These are phyloP conservation scores for Penicillium arizonense DNA, from an alignment of 495 filamentous ascomycete genomes.

Conservation along the genomic window DNA sequence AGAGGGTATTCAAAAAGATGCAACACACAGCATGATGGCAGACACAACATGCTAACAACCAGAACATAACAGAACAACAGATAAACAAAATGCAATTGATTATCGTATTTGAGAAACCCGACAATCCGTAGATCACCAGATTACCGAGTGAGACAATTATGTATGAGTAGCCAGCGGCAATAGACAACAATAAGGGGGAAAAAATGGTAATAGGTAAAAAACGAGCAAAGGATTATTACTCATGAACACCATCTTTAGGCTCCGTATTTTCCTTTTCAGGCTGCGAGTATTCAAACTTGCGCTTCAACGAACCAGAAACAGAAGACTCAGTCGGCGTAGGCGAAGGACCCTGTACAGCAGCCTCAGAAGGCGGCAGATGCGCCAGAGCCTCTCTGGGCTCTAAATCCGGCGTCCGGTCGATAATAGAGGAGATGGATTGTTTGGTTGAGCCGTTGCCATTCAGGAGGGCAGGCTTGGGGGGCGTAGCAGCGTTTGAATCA, in stretches of 20 bases:
- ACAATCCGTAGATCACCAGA: not conserved
- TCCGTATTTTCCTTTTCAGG: constrained; percentile 30
- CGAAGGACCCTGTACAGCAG: constrained; percentile 16
- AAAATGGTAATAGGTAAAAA: constrained; percentile 8
- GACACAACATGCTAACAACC: not conserved
- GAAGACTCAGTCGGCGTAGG: constrained; percentile 19
- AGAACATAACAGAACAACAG: not conserved
- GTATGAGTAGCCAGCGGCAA: constrained; percentile 1
- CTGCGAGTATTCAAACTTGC: constrained; percentile 28
- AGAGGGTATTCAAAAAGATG: not conserved
- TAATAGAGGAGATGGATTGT: constrained; percentile 47
- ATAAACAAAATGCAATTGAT: constrained; percentile 9
- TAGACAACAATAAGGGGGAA: constrained; percentile 2
- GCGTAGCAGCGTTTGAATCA: constrained; percentile 11
- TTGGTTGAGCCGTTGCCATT: constrained; percentile 33
- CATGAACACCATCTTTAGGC: constrained; percentile 19
- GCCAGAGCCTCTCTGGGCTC: constrained; percentile 27
- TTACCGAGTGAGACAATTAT: constrained; percentile 1
- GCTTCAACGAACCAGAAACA: constrained; percentile 15
- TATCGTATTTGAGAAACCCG: constrained; percentile 5
- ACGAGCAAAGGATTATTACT: constrained; percentile 6
- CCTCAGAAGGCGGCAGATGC: constrained; percentile 15
- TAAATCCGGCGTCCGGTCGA: constrained; percentile 38
- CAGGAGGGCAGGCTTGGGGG: constrained; percentile 10
- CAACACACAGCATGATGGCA: not conserved